Evolutionary conservation across 1,139 yeast species (phyloP), one percentile per base, ranked within the genome.

Genomic region (Debaryomycetaceae sp.): DNA sequence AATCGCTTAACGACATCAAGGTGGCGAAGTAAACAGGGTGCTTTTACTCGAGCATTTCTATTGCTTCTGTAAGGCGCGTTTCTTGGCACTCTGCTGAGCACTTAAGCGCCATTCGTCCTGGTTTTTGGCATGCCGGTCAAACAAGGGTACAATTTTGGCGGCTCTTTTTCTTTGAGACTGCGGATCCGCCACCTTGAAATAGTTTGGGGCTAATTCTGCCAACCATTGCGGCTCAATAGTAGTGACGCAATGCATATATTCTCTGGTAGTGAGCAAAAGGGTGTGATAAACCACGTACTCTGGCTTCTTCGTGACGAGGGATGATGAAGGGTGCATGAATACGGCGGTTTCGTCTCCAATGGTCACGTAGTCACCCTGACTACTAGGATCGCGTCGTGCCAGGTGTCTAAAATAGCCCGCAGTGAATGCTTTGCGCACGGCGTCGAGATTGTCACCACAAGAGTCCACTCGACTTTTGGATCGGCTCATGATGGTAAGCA

Each of bases 211-310:
- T 23, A 74, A 68, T 41, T 81, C 86, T 5, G 78, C 63, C 25
- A 90, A 60, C 96, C 97, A 87, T 38, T 64, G 63, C 0, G 96
- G 87, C 32, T 85, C 92, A 30, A 90, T 77, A 4, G 71, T 64
- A 0, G 93, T 78, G 6, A 77, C 81, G 42, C 85, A 80, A 35
- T 85, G 92, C 95, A 90, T 85, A 50, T 86, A 90, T 58, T 87
- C 97, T 45, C 75, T 76, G 4, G 85, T 68, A 0, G 97, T 90
- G 43, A 83, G 61, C 27, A 87, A 60, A 32, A 90, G 60, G 4
- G 92, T 78, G 46, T 87, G 94, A 46, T 86, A 90, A 2, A 90
- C 61, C 30, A 86, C 92, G 45, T 80, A 81, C 37, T 79, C 86
- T 3, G 87, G 76, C 13, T 66, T 69, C 41, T 78, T 79, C 15